Base-by-base conservation (phyloP, 768 basidiomycete species). In the Amanita rubescens region DNA sequence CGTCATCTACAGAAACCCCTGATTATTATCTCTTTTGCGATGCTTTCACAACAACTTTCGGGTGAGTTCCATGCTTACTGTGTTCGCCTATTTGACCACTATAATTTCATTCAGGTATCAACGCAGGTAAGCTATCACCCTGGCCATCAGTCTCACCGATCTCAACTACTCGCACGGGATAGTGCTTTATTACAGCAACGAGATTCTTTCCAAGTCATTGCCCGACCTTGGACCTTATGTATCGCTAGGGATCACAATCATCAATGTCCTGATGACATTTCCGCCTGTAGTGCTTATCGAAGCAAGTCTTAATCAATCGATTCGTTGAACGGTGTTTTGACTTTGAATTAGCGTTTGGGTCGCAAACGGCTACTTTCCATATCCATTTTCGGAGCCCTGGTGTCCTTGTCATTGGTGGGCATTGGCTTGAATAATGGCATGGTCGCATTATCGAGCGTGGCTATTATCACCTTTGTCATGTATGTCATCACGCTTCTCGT, bases 171-270 rank as follows among this genome's bases (percentile, higher is more conserved):
- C 54, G 54, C 50, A 20, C 20, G 25, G 54, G 25, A 24, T 63
- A 85, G 93, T 95, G 24, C 75, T 95, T 51, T 95, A 93, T 66
- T 95, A 94, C 69, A 90, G 87, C 69, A 94, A 91, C 59, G 80
- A 84, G 45, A 96, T 96, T 58, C 77, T 96, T 22, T 80, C 84
- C 22, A 86, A 80, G 55, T 77, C 90, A 2, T 71, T 96, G 51
- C 91, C 93, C 14, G 77, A 87, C 15, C 66, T 84, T 20, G 93
- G 88, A 0, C 81, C 90, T 17, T 86, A 90, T 59, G 79, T 94
- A 17, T 93, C 92, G 1, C 67, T 96, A 2, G 87, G 84, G 15
- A 89, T 95, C 48, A 87, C 92, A 0, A 63, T 90, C 30, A 82
- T 94, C 55, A 96, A 96, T 63, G 85, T 85, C 68, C 72, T 69